Conservation (phyloP, 495 filamentous ascomycete species). For the Trichoderma virens region DNA sequence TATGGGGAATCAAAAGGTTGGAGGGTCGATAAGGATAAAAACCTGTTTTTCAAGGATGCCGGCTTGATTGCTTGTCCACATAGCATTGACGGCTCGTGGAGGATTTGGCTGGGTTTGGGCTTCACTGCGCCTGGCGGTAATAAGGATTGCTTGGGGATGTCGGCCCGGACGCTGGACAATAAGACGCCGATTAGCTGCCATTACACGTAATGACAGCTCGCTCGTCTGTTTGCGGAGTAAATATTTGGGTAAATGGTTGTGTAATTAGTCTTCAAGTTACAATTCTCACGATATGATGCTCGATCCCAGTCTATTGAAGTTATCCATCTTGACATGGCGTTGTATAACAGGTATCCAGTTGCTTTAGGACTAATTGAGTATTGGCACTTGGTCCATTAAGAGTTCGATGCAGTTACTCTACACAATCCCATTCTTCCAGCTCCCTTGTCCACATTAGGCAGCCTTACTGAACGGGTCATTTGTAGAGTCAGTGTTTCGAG, state of each 20-base stretch:
- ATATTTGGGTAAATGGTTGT: not conserved
- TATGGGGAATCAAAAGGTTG: slow-evolving; percentile 39
- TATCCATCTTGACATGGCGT: too few species aligned
- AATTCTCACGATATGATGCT: not conserved
- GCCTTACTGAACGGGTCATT: slow-evolving; percentile 24
- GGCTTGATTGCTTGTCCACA: slow-evolving; percentile 43
- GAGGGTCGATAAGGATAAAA: slow-evolving; percentile 29
- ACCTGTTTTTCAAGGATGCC: slow-evolving; percentile 36
- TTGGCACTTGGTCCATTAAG: too few species aligned
- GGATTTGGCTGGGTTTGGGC: slow-evolving; percentile 38
- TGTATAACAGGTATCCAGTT: too few species aligned
- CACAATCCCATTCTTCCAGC: not conserved
- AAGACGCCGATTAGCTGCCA: slow-evolving; percentile 12
- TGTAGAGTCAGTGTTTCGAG: slow-evolving; percentile 21
- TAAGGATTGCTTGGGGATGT: slow-evolving; percentile 36
- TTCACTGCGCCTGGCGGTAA: slow-evolving; percentile 37
- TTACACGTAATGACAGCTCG: not conserved
- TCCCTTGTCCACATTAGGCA: not conserved
- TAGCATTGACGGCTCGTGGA: slow-evolving; percentile 37
- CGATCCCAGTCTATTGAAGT: too few species aligned
- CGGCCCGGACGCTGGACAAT: slow-evolving; percentile 23
- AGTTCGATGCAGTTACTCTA: not conserved
- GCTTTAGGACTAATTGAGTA: too few species aligned
- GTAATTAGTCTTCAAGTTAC: too few species aligned
- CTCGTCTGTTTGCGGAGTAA: not conserved